These are phyloP conservation scores for Penicillium hordei DNA, from an alignment of 2,329 filamentous ascomycete species.

Conservation along the genomic window DNA sequence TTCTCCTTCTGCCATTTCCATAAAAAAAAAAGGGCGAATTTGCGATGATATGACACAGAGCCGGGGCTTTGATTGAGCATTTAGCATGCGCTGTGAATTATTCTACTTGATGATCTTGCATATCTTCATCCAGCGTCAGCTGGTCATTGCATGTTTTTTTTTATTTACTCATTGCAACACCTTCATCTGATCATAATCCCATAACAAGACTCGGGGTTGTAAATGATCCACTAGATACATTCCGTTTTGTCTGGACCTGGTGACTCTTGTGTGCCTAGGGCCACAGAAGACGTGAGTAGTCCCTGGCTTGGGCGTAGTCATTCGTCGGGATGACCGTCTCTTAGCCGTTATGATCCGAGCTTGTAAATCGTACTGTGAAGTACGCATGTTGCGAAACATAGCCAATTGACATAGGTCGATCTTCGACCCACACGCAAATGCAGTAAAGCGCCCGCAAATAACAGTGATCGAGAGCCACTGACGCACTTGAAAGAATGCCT, in stretches of 20 bases:
- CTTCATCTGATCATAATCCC: conserved; percentile 5
- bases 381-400: not conserved
- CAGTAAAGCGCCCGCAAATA: not conserved
- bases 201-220: not conserved
- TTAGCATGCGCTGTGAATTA: conserved; percentile 40
- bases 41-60: conserved; percentile 26
- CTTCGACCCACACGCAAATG: conserved; percentile 1
- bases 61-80: conserved; percentile 34
- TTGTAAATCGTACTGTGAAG: not conserved
- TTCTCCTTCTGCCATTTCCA: conserved; percentile 19
- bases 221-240: not conserved
- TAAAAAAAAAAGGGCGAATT: conserved; percentile 16
- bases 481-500: not conserved
- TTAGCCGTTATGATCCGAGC: not conserved
- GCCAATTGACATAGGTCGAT: conserved; percentile 2
- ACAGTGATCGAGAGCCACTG: not conserved
- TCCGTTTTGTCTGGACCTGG: not conserved
- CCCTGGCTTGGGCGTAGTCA: not conserved
- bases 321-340: not conserved
- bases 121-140: conserved; percentile 17
- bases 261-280: not conserved
- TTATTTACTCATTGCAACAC: not conserved
- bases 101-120: conserved; percentile 22
- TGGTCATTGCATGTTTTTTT: conserved; percentile 10
- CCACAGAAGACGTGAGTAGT: not conserved